A percentile compares a stretch with the other conserved stretches of the same genome.
Evolutionary conservation across 179 eudicot genomes (phyloP).

Genomic region (Carnegiea gigantea): DNA sequence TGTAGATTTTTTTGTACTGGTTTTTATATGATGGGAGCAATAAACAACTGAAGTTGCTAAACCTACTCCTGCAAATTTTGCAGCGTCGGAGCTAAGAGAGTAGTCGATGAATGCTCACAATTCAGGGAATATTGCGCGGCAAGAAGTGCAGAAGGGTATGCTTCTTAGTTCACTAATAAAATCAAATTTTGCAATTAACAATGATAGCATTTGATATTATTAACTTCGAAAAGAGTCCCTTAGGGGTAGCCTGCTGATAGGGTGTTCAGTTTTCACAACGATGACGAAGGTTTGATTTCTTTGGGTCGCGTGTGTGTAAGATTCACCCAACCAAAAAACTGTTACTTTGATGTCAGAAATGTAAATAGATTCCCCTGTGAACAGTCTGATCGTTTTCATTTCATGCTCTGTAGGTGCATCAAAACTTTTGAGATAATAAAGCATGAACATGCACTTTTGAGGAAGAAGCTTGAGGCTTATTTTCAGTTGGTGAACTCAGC

Average conservation of each 20-base stretch:
- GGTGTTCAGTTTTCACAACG: no score
- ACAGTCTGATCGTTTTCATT: constrained; percentile 9
- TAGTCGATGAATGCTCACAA: constrained; percentile 45
- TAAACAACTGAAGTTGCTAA: neutral
- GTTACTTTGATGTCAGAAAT: no score
- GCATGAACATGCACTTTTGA: constrained; percentile 54
- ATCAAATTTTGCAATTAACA: neutral
- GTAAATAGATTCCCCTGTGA: neutral
- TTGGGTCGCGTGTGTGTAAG: no score
- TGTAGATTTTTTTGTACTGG: neutral
- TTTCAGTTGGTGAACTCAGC: constrained; percentile 33
- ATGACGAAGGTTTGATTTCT: no score
- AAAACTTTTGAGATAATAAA: constrained; percentile 56
- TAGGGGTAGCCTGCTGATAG: no score
- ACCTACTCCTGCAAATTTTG: constrained; percentile 19
- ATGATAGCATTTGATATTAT: neutral
- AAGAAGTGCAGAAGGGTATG: constrained; percentile 51
- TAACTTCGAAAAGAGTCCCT: no score
- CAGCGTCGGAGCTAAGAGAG: constrained; percentile 68
- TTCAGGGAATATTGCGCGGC: constrained; percentile 53
- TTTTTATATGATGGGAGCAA: neutral
- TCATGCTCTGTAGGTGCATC: constrained; percentile 43
- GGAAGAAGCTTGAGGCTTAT: constrained; percentile 61
- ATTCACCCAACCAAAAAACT: no score
- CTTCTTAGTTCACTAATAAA: neutral